A percentile compares a stretch with the other conserved stretches of the same genome.
These are phyloP conservation scores for Lepidium didymum DNA, from an alignment of 345 rosid genomes.

Conservation along the genomic window DNA sequence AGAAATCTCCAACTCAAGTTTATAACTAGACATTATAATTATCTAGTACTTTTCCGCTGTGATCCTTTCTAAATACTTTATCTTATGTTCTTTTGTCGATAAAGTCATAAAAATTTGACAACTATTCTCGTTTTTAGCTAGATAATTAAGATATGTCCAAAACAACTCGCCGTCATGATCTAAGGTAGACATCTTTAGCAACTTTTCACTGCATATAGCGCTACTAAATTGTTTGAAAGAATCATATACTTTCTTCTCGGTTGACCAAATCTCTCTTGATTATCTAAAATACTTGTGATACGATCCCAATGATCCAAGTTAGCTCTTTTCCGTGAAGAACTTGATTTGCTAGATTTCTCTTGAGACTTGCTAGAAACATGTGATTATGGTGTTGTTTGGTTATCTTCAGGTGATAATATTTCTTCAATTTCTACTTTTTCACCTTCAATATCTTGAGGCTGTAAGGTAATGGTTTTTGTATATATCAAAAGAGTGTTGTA, in stretches of 20 bases:
- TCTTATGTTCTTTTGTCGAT: background rate
- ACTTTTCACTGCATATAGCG: background rate
- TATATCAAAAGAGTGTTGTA: too few species aligned
- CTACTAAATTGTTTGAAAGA: background rate
- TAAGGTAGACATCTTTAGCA: background rate
- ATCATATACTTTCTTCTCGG: background rate
- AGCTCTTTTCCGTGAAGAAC: too few species aligned
- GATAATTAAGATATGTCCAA: background rate
- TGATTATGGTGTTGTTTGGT: too few species aligned
- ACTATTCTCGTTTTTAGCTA: background rate
- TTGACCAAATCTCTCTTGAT: background rate
- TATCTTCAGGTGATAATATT: too few species aligned
- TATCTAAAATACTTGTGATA: background rate
- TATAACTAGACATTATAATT: too few species aligned
- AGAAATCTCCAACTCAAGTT: too few species aligned
- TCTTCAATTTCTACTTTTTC: too few species aligned
- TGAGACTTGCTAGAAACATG: too few species aligned
- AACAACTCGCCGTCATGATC: background rate
- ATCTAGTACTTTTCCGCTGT: background rate
- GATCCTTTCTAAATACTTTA: background rate
- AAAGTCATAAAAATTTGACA: background rate
- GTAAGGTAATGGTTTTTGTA: too few species aligned
- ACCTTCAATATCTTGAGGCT: too few species aligned
- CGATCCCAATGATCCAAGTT: too few species aligned
- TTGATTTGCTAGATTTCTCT: too few species aligned